These are phyloP conservation scores for Zarea fungicola DNA, from an alignment of 2,329 filamentous ascomycete species.

Conservation along the genomic window DNA sequence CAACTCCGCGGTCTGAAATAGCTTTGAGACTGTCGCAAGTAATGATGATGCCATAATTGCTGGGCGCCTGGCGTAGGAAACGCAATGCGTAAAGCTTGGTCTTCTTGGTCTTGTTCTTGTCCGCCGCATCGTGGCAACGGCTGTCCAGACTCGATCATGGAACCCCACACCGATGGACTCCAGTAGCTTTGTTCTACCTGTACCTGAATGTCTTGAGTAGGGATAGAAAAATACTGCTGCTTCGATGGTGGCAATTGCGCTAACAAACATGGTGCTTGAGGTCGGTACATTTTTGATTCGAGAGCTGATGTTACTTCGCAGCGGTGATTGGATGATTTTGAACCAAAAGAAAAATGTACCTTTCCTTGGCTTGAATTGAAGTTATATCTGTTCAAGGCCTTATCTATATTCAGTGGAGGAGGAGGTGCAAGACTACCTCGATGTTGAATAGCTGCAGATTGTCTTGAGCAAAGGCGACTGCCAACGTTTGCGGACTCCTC, in stretches of 20 bases:
- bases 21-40: constrained; percentile 84
- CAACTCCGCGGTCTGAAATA: constrained; percentile 84
- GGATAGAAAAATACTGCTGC: constrained; percentile 2
- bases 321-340: constrained; percentile 49
- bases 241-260: constrained; percentile 1
- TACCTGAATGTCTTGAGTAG: no score
- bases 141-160: no score
- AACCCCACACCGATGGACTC: no score
- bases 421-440: constrained; percentile 70
- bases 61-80: constrained; percentile 47
- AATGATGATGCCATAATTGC: constrained; percentile 74
- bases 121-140: no score
- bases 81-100: constrained; percentile 56
- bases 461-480: constrained; percentile 28
- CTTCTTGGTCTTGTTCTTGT: not conserved
- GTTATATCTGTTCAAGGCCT: constrained; percentile 67
- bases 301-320: constrained; percentile 54
- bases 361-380: constrained; percentile 64
- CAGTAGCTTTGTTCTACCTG: no score
- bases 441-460: constrained; percentile 34
- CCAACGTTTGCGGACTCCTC: not conserved
- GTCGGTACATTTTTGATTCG: constrained; percentile 47
- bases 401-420: constrained; percentile 78
- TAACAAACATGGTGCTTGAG: constrained; percentile 23
- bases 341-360: constrained; percentile 47